Evolutionary conservation across 352 stramenopile genomes (phyloP).

Genomic region (Pythium dissimile): DNA sequence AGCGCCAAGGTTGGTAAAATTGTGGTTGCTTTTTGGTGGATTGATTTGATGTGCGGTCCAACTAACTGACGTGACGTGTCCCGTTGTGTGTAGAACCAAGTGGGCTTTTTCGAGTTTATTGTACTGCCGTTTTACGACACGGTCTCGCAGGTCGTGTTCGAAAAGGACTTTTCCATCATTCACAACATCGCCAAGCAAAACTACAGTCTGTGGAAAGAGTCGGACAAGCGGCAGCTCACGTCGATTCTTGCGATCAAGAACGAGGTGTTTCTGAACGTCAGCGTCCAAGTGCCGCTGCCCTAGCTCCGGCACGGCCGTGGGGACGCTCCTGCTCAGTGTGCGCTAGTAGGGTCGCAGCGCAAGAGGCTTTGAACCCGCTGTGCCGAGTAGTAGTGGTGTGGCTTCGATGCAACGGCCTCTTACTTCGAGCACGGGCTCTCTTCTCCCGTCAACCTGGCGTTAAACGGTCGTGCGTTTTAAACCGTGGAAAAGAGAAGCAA

Average conservation of each 20-base stretch:
- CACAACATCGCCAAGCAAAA: slow-evolving; percentile 79
- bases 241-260: slow-evolving; percentile 81
- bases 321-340: not conserved
- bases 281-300: slow-evolving; percentile 42
- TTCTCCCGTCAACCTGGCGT: too few relatives aligned
- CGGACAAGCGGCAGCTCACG: slow-evolving; percentile 69
- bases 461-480: too few relatives aligned
- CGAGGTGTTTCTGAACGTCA: slow-evolving; percentile 72
- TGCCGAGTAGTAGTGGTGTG: too few relatives aligned
- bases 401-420: too few relatives aligned
- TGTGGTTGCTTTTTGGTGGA: not conserved
- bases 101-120: slow-evolving; percentile 86
- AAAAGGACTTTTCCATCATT: slow-evolving; percentile 64
- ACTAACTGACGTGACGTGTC: not conserved
- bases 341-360: not conserved
- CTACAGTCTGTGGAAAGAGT: slow-evolving; percentile 85
- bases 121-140: slow-evolving; percentile 80
- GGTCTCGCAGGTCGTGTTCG: slow-evolving; percentile 72
- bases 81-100: slow-evolving; percentile 65
- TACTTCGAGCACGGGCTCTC: too few relatives aligned
- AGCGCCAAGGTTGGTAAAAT: slow-evolving; percentile 61
- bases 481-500: too few relatives aligned
- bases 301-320: too few relatives aligned
- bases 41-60: slow-evolving; percentile 8
- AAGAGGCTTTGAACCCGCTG: not conserved